Percentiles rank a stretch among this genome's conserved stretches.
Conservation (phyloP, 2,329 filamentous ascomycete species). For the Aplosporella prunicola region DNA sequence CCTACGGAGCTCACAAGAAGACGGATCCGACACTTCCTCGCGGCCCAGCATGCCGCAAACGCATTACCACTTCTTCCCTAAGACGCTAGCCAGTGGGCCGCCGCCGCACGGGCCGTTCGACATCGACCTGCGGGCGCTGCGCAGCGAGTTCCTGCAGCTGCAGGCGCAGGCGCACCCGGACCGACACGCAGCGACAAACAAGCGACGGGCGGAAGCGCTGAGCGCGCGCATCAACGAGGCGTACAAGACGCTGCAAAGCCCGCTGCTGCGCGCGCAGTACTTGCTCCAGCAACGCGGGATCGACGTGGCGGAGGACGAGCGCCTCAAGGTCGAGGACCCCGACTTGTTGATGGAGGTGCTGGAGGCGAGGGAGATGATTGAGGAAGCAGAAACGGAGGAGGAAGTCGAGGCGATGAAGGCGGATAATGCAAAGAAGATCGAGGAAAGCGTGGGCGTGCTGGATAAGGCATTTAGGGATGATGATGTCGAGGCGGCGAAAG, state of each 20-base stretch:
- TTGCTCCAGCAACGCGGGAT: constrained; percentile 62
- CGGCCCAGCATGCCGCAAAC: constrained; percentile 23
- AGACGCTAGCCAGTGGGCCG: constrained; percentile 64
- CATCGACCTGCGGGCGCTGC: constrained; percentile 60
- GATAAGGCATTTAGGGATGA: constrained; percentile 56
- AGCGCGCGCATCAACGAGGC: constrained; percentile 83
- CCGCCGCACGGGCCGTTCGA: constrained; percentile 69
- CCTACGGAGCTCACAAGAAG: no score
- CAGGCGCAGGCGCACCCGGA: constrained; percentile 73
- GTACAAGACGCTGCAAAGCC: constrained; percentile 72
- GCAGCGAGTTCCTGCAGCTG: constrained; percentile 75
- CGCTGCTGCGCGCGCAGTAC: constrained; percentile 80
- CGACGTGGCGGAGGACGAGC: constrained; percentile 72
- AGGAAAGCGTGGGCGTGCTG: constrained; percentile 51
- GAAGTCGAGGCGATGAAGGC: constrained; percentile 50
- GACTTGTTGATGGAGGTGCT: constrained; percentile 70
- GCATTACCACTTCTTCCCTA: constrained; percentile 83
- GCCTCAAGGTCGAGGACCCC: constrained; percentile 57
- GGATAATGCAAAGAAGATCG: constrained; percentile 61
- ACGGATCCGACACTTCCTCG: no score
- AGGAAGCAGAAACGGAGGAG: constrained; percentile 47
- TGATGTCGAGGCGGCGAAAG: constrained; percentile 56
- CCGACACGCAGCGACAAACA: constrained; percentile 41
- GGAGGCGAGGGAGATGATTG: constrained; percentile 59
- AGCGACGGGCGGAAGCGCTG: constrained; percentile 60